A percentile compares a stretch with the other conserved stretches of the same genome.
Evolutionary conservation across 495 filamentous ascomycete species (phyloP).

Genomic region (Amorphotheca resinae): DNA sequence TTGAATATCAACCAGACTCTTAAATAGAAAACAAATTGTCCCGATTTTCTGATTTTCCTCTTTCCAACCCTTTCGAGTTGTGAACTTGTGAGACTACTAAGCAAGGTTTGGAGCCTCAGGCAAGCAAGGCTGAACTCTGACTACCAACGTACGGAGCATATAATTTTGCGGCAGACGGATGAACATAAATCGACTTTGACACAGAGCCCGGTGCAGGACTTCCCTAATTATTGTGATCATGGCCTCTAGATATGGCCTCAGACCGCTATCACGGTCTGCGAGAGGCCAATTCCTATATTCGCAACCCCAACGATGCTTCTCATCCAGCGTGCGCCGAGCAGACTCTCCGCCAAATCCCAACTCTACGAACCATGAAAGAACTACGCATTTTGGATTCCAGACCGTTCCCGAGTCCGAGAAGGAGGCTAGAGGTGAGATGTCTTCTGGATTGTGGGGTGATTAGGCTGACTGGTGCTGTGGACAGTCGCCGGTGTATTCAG

Average conservation of each 20-base stretch:
- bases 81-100: not conserved
- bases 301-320: slow-evolving; percentile 13
- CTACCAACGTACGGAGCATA: not conserved
- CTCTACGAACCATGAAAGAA: slow-evolving; percentile 37
- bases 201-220: too few relatives aligned
- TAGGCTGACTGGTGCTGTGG: slow-evolving; percentile 3
- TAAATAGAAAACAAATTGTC: too few relatives aligned
- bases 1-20: too few relatives aligned
- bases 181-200: too few relatives aligned
- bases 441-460: not conserved
- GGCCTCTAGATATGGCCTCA: slow-evolving; percentile 15
- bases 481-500: slow-evolving; percentile 84
- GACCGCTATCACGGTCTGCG: slow-evolving; percentile 13
- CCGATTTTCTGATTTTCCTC: too few relatives aligned
- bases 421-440: slow-evolving; percentile 48
- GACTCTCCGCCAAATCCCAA: slow-evolving; percentile 26
- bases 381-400: slow-evolving; percentile 91
- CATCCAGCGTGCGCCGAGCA: slow-evolving; percentile 5
- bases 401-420: slow-evolving; percentile 78
- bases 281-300: slow-evolving; percentile 12
- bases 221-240: too few relatives aligned
- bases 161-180: not conserved
- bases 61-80: too few relatives aligned
- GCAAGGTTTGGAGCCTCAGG: not conserved
- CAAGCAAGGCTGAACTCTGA: not conserved